These are phyloP conservation scores for Flaveria trinervia DNA, from an alignment of 129 eudicot genomes.

Conservation along the genomic window DNA sequence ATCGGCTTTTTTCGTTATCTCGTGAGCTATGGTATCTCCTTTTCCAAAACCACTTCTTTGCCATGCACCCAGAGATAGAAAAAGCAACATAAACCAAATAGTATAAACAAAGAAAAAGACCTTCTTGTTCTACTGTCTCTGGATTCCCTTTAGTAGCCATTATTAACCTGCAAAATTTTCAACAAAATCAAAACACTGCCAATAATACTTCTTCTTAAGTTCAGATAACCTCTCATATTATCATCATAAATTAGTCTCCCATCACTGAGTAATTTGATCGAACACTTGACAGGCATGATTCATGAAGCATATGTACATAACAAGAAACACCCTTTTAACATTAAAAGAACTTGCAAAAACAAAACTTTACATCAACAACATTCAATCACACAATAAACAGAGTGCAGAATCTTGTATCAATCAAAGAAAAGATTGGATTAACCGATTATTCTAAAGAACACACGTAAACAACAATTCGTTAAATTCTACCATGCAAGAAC, in stretches of 20 bases:
- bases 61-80: slow-evolving; percentile 69
- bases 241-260: neutral
- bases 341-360: neutral
- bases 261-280: slow-evolving; percentile 21
- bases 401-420: too few relatives aligned
- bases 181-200: too few relatives aligned
- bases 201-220: too few relatives aligned
- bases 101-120: slow-evolving; percentile 45
- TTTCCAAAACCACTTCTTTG: slow-evolving; percentile 65
- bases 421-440: neutral
- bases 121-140: slow-evolving; percentile 53
- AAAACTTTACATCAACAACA: neutral
- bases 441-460: too few relatives aligned
- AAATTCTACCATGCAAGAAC: too few relatives aligned
- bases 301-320: neutral
- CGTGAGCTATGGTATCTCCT: slow-evolving; percentile 63
- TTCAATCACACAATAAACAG: neutral
- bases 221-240: neutral
- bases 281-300: neutral
- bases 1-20: slow-evolving; percentile 46
- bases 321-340: neutral
- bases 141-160: slow-evolving; percentile 63
- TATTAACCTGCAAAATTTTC: slow-evolving; percentile 35
- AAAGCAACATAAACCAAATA: slow-evolving; percentile 54
- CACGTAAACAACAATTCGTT: too few relatives aligned